Base-by-base conservation (phyloP, 2,329 filamentous ascomycete genomes). In the Hypoxylon sp. region DNA sequence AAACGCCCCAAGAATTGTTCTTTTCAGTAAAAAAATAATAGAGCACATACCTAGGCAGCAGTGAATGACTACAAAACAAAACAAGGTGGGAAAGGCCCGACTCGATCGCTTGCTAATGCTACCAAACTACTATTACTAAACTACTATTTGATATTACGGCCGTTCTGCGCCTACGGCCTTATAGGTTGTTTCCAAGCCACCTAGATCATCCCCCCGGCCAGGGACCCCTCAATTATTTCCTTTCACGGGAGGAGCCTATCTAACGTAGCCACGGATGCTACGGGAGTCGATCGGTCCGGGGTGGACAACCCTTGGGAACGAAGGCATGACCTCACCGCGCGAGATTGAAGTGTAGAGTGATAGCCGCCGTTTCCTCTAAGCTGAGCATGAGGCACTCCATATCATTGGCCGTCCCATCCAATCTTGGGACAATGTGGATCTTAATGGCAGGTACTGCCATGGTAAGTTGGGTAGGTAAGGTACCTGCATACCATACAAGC, bases 71-170 rank as follows among this genome's bases (percentile, higher is more conserved):
- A 43, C 60, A 51, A 23, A 32, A 38, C 25, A 30, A 36, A 38
- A 28, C 59, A 55, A 63, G 28, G 63, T 64, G 28, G 23, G 60
- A 69, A 59, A 67, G 67, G 67, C 57, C 67, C 67, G 63, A 69
- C 36, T 64, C 48, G 3, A 55, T 17, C 17, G 38, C 38, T 19
- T 43, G 17, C 19, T 43, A 19, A 43, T 43, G 38, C 38, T 43
- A 43, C 38, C 17, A 43, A 10, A n/a, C 7, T 43, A 5, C 38
- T 7, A n/a, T 41, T 19, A n/a, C n/a, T n/a, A n/a, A 7, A 14
- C 7, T 41, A 6, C 38, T 5, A n/a, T 41, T 19, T 46, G 52
- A 13, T 23, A 55, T 36, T 21, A 38, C 30, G 25, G 21, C 17
- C 14, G 11, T 43, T 17, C 51, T 10, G 5, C 19, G 21, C 38